Conservation (phyloP, 768 basidiomycete genomes). For the Tylopilus intermedius region DNA sequence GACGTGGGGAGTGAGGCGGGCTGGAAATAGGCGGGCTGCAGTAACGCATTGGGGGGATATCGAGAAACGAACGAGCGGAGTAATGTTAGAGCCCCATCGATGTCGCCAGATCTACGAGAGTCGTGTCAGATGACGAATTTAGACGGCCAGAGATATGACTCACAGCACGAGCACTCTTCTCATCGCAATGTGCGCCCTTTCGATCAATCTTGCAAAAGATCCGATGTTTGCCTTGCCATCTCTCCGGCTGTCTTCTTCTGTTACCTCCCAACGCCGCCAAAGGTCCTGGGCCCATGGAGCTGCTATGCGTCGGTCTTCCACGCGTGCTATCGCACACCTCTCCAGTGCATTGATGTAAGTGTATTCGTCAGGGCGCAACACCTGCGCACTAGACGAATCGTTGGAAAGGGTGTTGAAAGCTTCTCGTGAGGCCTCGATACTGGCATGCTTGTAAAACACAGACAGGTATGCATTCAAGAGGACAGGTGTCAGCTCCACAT, state of each 20-base stretch:
- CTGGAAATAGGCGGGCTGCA: slow-evolving; percentile 23
- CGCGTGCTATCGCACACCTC: slow-evolving; percentile 40
- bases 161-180: slow-evolving; percentile 63
- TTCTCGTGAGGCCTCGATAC: slow-evolving; percentile 44
- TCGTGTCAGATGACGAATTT: neutral
- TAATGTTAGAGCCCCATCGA: slow-evolving; percentile 50
- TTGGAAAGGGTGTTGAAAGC: slow-evolving; percentile 51
- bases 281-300: slow-evolving; percentile 51
- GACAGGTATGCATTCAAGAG: slow-evolving; percentile 80
- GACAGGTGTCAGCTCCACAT: slow-evolving; percentile 53
- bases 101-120: slow-evolving; percentile 40
- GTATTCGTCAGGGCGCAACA: slow-evolving; percentile 45
- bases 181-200: slow-evolving; percentile 64
- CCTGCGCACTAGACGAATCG: neutral
- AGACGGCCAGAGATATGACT: slow-evolving; percentile 23
- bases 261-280: slow-evolving; percentile 59
- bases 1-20: neutral
- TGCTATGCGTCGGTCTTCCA: slow-evolving; percentile 45
- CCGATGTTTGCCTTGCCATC: slow-evolving; percentile 10
- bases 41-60: slow-evolving; percentile 58
- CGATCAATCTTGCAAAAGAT: slow-evolving; percentile 47
- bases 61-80: slow-evolving; percentile 56
- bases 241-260: slow-evolving; percentile 34
- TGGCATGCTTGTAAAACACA: slow-evolving; percentile 59
- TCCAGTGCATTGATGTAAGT: slow-evolving; percentile 66